Base-by-base conservation (phyloP, 2,329 filamentous ascomycete species). In the Verticillium zaregamsianum region DNA sequence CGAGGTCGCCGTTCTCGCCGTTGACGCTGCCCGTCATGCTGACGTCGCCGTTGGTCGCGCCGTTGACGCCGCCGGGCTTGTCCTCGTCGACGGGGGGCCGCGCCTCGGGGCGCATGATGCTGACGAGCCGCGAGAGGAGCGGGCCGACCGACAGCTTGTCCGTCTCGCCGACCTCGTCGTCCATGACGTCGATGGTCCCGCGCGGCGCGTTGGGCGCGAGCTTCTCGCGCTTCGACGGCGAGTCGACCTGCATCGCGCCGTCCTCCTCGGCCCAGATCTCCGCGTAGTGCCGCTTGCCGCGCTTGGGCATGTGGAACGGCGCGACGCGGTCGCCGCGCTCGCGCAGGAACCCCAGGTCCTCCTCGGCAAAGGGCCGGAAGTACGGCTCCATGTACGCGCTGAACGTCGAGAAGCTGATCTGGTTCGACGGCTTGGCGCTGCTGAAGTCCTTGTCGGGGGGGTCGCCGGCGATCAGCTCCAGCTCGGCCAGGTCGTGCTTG, bases 261-360 rank as follows among this genome's bases (percentile, higher is more conserved):
- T 99, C 95, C 73, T 99, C 95, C 67, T 97, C 93, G 0, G 92
- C 90, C 95, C 95, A 99, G 11, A 94, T 82, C 63, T 98, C 93
- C 28, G 86, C 88, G 76, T 98, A 99, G 70, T 92, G 90, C 68
- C 88, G 89, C 73, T 91, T 90, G 55, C 93, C 93, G 25, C 93
- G 88, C 66, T 89, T 89, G 8, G 94, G 93, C 75, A 97, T 92
- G 40, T 93, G 80, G 69, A 97, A 98, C 1, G 94, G 92, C 2
- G 84, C 88, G 25, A 89, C 80, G 40, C 95, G 87, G 74, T 99
- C 93, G 62, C 93, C 92, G 69, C 92, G 86, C 76, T 99, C 95
- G 69, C 93, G 89, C 40, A 99, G 77, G 72, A 97, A 99, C 1
- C 92, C 92, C 55, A 97, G 85, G 71, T 99, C 95, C 72, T 99